These are phyloP conservation scores for Aspergillus pseudotamarii DNA, from an alignment of 2,329 filamentous ascomycete genomes.

Conservation along the genomic window DNA sequence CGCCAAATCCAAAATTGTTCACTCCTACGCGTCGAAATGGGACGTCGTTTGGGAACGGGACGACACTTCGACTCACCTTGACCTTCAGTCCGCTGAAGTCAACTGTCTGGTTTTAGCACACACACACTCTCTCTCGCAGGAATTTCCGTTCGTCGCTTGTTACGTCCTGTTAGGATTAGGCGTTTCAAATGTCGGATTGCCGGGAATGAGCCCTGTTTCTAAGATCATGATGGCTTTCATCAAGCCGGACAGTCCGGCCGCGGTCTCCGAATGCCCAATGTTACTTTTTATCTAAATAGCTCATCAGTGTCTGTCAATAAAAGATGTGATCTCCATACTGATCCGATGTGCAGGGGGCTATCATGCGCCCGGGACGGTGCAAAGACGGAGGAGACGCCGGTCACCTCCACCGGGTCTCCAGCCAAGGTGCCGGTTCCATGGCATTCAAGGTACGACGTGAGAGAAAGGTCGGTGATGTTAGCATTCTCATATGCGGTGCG, in stretches of 20 bases:
- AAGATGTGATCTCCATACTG: slow-evolving; percentile 46
- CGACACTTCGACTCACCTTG: neutral
- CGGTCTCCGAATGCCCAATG: slow-evolving; percentile 18
- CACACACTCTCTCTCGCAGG: too few species aligned
- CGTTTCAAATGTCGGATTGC: slow-evolving; percentile 20
- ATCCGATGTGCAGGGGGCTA: slow-evolving; percentile 10
- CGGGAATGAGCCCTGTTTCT: slow-evolving; percentile 22
- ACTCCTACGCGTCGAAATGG: slow-evolving; percentile 14
- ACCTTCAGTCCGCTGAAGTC: neutral
- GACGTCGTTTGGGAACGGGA: slow-evolving; percentile 11
- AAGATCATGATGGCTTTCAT: slow-evolving; percentile 25
- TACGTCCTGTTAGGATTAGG: slow-evolving; percentile 18
- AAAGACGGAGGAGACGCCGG: slow-evolving; percentile 8
- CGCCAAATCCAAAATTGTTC: slow-evolving; percentile 26
- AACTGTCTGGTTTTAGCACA: neutral
- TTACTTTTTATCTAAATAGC: slow-evolving; percentile 43
- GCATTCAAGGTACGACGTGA: slow-evolving; percentile 40
- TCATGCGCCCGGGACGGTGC: neutral
- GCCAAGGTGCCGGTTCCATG: slow-evolving; percentile 37
- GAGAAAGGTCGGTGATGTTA: slow-evolving; percentile 21
- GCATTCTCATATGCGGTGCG: slow-evolving; percentile 33
- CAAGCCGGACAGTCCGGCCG: slow-evolving; percentile 19
- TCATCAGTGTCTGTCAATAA: neutral
- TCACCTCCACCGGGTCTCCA: slow-evolving; percentile 9
- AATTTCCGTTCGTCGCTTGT: too few species aligned